phyloP scores from a whole-genome alignment of 306 rosid species.

The Malus sylvestris region DNA sequence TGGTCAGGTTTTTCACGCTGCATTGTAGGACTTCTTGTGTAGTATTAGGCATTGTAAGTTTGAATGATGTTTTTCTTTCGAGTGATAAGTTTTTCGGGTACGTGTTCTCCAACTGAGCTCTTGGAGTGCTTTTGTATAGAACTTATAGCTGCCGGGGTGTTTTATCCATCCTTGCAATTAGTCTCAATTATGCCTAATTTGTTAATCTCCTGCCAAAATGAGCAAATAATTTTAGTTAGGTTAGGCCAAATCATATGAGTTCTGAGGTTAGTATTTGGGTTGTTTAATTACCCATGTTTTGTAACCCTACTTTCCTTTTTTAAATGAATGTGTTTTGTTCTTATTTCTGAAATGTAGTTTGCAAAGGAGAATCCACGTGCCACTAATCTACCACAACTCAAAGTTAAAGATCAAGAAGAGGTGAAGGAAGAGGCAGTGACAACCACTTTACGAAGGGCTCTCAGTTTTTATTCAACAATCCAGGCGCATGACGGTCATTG shows the following conservation, averaged over 20 bases:
- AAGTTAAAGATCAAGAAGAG: conserved; percentile 27
- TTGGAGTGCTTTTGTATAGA: neutral
- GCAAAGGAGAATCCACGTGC: conserved; percentile 23
- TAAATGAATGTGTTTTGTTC: neutral
- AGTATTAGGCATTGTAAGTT: neutral
- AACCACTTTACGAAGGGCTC: conserved; percentile 19
- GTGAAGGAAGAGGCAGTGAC: conserved; percentile 23
- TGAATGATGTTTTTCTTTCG: neutral
- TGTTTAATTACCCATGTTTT: neutral
- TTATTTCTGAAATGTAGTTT: conserved; percentile 11
- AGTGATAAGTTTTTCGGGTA: neutral
- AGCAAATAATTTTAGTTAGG: neutral
- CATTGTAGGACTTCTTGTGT: neutral
- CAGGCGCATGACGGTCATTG: conserved; percentile 35
- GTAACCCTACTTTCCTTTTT: neutral
- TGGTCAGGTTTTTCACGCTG: neutral
- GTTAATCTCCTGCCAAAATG: neutral
- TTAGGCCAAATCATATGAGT: neutral
- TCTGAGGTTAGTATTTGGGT: neutral
- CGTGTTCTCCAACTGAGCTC: neutral
- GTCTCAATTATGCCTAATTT: neutral
- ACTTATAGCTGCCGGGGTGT: neutral
- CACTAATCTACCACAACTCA: conserved; percentile 20
- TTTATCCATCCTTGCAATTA: neutral
- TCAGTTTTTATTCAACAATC: conserved; percentile 31